A percentile compares a stretch with the other conserved stretches of the same genome.
These are phyloP conservation scores for Phlebiopsis gigantea DNA, from an alignment of 768 basidiomycete genomes.

Conservation along the genomic window DNA sequence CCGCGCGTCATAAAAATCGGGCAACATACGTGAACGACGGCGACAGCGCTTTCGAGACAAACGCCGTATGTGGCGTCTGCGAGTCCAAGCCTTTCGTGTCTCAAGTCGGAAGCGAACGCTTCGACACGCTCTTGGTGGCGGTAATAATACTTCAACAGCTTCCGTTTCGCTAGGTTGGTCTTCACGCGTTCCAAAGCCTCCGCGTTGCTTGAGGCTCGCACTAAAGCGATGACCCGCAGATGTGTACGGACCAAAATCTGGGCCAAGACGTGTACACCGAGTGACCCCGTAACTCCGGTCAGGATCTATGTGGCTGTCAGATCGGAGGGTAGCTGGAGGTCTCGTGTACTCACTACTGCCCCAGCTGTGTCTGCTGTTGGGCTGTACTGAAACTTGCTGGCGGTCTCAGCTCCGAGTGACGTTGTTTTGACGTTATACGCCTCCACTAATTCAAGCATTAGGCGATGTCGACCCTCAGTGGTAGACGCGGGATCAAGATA, in stretches of 20 bases:
- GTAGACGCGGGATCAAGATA: not conserved
- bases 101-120: conserved; percentile 1
- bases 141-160: not conserved
- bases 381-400: not conserved
- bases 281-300: conserved; percentile 5
- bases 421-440: no score
- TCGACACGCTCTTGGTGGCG: not conserved
- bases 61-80: not conserved
- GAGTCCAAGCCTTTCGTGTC: not conserved
- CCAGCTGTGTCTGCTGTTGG: not conserved
- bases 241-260: not conserved
- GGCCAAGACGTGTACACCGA: conserved; percentile 3
- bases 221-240: not conserved
- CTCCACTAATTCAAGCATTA: no score
- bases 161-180: not conserved
- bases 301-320: no score
- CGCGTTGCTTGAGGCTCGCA: not conserved
- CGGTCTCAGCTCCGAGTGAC: no score
- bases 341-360: not conserved
- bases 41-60: not conserved
- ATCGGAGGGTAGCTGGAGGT: no score
- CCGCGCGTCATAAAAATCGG: not conserved
- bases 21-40: not conserved
- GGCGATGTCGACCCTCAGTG: not conserved
- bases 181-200: not conserved